Percentiles rank a stretch among this genome's conserved stretches.
phyloP scores from a whole-genome alignment of 148 eudicot species.

The Amaranthus hypochondriacus region DNA sequence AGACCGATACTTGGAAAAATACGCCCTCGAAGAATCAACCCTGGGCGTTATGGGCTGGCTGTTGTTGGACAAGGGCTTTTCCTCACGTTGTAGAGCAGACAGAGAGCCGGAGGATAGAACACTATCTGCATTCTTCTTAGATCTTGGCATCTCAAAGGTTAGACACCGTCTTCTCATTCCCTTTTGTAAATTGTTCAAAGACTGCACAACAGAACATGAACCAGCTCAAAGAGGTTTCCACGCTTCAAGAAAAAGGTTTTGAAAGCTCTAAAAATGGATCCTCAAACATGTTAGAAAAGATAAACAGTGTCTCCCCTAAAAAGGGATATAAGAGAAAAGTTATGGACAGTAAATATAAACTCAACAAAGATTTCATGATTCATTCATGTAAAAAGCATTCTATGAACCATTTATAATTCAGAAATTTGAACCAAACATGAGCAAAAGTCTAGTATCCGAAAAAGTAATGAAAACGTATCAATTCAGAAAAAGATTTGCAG shows the following conservation, averaged over 20 bases:
- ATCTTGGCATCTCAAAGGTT: conserved; percentile 67
- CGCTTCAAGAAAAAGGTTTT: background rate
- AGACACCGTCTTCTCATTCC: conserved; percentile 90
- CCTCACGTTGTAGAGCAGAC: conserved; percentile 32
- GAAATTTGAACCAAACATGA: background rate
- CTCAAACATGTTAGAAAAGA: background rate
- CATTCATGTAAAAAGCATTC: too few species aligned
- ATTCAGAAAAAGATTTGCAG: background rate
- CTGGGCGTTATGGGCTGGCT: conserved; percentile 37
- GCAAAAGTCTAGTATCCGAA: conserved; percentile 1
- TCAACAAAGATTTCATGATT: too few species aligned
- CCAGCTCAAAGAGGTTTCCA: background rate
- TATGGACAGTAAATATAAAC: too few species aligned
- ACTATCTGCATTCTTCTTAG: conserved; percentile 44
- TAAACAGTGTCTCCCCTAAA: background rate
- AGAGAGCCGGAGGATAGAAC: conserved; percentile 37
- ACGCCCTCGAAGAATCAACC: conserved; percentile 45
- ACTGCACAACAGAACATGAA: conserved; percentile 39
- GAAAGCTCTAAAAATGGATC: background rate
- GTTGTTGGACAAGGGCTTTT: conserved; percentile 23
- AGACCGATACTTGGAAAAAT: conserved; percentile 78
- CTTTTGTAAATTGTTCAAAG: conserved; percentile 44
- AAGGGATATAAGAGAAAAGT: too few species aligned
- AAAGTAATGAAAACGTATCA: background rate
- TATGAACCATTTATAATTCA: too few species aligned